Evolutionary conservation across 2,329 filamentous ascomycete species (phyloP), one percentile per base, ranked within the genome.

Genomic region (Didymosphaeria variabile): DNA sequence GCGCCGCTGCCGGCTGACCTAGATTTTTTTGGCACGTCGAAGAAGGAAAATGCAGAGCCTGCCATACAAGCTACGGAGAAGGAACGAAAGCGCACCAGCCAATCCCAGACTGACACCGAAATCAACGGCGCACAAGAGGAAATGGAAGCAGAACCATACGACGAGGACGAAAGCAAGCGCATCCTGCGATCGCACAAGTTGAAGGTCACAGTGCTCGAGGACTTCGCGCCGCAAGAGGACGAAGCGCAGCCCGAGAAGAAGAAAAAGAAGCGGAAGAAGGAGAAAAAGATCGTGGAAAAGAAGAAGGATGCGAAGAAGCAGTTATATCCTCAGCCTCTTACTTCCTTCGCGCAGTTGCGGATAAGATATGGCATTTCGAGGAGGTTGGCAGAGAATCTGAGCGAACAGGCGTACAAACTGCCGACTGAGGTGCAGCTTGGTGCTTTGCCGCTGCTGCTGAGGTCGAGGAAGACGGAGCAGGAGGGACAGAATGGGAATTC

Each of bases 371-470:
- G 85, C n/a, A 87, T 97, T 45, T 91, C 92, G 4, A 83, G 85
- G 44, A 85, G 89, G 45, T 79, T 99, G 47, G 88, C 88, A 1
- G 87, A 91, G 62, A 99, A 99, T 72, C 83, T 99, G 32, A 83
- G 87, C 15, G 85, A 87, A n/a, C 92, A 98, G 79, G 93, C 91
- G 12, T 99, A 97, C 75, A 88, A 86, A 38, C 83, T 93, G 59
- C 95, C 95, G 13, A 99, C 95, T 0, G 94, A 98, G 79, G 94
- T 99, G 13, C 95, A 99, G 77, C 87, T 98, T 78, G 94, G 88
- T 3, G 90, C 90, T 70, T 79, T 99, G 65, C 94, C 95, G 31
- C 79, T 98, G 49, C 81, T 98, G 38, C 81, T 98, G 32, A 79
- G 84, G 17, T 81, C 83, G 63, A 59, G 32, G 15, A 81, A 66